Base-by-base conservation (phyloP, 257 asterid genomes). In the Forsythia viridissima region DNA sequence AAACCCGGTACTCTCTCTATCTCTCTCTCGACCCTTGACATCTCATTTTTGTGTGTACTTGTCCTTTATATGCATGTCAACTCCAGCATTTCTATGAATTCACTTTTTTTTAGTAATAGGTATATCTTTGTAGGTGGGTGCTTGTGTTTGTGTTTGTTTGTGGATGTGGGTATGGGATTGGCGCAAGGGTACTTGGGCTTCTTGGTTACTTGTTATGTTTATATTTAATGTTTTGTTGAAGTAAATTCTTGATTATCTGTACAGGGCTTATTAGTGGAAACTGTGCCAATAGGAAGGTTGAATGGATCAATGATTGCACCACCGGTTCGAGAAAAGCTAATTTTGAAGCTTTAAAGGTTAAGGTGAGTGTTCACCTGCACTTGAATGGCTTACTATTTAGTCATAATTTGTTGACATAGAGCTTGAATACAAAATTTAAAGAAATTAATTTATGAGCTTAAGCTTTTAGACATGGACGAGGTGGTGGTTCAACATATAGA, bases 1-100 rank as follows among this genome's bases (percentile, higher is more conserved):
- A 90, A 84, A 80, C 84, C 88, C 13, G 90, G 94, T 90, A 76
- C 69, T 13, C 77, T 68, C 24, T 41, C 41, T 15, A 30, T 71
- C 79, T 36, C 71, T 41, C 36, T 77, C 73, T 75, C 40, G 70
- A 2, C n/a, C n/a, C n/a, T n/a, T n/a, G n/a, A n/a, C n/a, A n/a
- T n/a, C n/a, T n/a, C n/a, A n/a, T 16, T 72, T 72, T 12, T 65
- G 0, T 79, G 1, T 34, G 5, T 79, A 8, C 16, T 12, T 71
- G n/a, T 16, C 34, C 9, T 2, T 63, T 13, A 40, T 52, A 8
- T 74, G 38, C 52, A 36, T 39, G 69, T 4, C 69, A 37, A 38
- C 16, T 75, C 51, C n/a, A 18, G 42, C 42, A 41, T 65, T 30
- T 65, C 2, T 15, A 12, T 42, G 10, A 55, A 57, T 57, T 39